These are phyloP conservation scores for Pseudodiploospora longispora DNA, from an alignment of 2,329 filamentous ascomycete genomes.

Conservation along the genomic window DNA sequence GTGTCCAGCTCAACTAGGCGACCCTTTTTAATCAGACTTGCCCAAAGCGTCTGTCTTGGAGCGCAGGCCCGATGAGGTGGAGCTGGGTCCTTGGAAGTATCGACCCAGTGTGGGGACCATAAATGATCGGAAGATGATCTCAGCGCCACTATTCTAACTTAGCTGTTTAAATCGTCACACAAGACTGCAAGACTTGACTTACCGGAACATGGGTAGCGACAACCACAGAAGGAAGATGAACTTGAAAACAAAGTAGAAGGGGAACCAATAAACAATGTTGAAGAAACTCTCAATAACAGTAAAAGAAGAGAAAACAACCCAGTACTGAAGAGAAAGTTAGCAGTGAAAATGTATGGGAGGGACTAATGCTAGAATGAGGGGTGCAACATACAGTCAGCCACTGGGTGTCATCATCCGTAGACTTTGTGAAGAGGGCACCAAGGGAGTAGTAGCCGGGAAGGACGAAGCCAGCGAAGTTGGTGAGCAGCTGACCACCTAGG, in stretches of 20 bases:
- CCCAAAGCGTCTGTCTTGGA: slow-evolving; percentile 75
- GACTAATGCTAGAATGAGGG: slow-evolving; percentile 1
- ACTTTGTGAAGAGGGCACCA: slow-evolving; percentile 62
- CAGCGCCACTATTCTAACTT: slow-evolving; percentile 62
- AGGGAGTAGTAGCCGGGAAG: slow-evolving; percentile 82
- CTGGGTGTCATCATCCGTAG: slow-evolving; percentile 74
- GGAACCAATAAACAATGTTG: slow-evolving; percentile 87
- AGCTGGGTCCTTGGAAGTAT: slow-evolving; percentile 68
- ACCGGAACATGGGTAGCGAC: slow-evolving; percentile 89
- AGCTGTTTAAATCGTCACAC: not conserved
- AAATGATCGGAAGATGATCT: slow-evolving; percentile 95
- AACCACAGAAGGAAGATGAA: slow-evolving; percentile 97
- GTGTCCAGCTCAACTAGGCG: slow-evolving; percentile 4
- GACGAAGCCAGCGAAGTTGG: slow-evolving; percentile 77
- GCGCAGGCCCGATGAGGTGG: slow-evolving; percentile 79
- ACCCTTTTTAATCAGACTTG: slow-evolving; percentile 52
- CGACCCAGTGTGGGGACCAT: slow-evolving; percentile 83
- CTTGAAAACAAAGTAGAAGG: slow-evolving; percentile 99
- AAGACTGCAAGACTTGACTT: slow-evolving; percentile 30
- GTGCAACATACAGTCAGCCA: slow-evolving; percentile 57
- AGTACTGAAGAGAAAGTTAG: slow-evolving; percentile 54
- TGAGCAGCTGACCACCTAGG: slow-evolving; percentile 79
- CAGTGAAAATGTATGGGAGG: slow-evolving; percentile 19
- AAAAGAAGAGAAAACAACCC: slow-evolving; percentile 78
- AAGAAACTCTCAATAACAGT: slow-evolving; percentile 76